A percentile compares a stretch with the other conserved stretches of the same genome.
phyloP scores from a whole-genome alignment of 2,329 filamentous ascomycete genomes.

The Teratosphaeria destructans region DNA sequence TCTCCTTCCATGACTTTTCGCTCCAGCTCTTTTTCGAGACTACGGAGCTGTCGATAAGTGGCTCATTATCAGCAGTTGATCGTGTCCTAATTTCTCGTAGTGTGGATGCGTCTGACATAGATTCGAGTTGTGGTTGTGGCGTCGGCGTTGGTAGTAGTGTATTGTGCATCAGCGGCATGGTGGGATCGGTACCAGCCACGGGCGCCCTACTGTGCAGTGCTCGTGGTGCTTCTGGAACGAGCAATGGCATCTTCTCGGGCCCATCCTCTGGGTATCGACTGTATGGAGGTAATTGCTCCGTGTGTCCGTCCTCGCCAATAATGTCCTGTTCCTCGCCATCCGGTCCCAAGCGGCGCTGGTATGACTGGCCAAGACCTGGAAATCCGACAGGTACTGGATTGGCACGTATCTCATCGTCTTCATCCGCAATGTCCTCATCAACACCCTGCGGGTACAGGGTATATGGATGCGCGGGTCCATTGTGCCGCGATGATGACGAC shows the following conservation, averaged over 20 bases:
- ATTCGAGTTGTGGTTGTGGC: constrained; percentile 18
- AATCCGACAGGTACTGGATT: constrained; percentile 59
- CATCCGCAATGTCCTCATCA: constrained; percentile 43
- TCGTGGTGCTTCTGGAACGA: constrained; percentile 23
- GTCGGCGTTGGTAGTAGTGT: constrained; percentile 18
- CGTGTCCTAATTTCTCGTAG: constrained; percentile 5
- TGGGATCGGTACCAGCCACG: constrained; percentile 23
- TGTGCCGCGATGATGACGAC: constrained; percentile 12
- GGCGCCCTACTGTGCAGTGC: constrained; percentile 23
- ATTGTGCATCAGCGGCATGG: constrained; percentile 26
- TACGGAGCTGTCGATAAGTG: background rate
- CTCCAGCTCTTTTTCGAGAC: constrained; percentile 22
- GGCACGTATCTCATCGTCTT: constrained; percentile 25
- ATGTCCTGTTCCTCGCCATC: constrained; percentile 83
- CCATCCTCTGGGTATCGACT: constrained; percentile 72
- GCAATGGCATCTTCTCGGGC: constrained; percentile 42
- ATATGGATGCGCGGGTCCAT: constrained; percentile 70
- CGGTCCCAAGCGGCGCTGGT: constrained; percentile 62
- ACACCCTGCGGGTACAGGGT: constrained; percentile 77
- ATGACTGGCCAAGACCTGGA: constrained; percentile 51
- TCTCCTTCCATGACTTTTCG: constrained; percentile 30
- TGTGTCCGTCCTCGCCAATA: constrained; percentile 77
- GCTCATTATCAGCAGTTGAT: constrained; percentile 6
- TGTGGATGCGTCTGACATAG: constrained; percentile 25
- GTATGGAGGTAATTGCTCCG: constrained; percentile 85